Evolutionary conservation across 176 grass and related monocot species (phyloP).

Genomic region (Oryza glumipatula): DNA sequence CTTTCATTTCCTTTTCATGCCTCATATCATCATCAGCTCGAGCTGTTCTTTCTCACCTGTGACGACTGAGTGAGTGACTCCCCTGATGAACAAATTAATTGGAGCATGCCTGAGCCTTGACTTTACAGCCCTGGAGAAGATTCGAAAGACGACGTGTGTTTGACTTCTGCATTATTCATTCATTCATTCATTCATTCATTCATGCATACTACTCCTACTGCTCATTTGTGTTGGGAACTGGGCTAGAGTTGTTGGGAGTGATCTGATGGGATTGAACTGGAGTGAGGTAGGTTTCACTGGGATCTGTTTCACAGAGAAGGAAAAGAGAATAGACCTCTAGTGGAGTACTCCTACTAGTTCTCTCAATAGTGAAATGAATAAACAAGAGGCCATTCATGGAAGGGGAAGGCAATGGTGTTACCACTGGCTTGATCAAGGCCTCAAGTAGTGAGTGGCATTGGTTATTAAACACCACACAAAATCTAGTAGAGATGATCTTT

Average conservation of each 20-base stretch:
- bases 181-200: background rate
- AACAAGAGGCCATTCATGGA: slow-evolving; percentile 17
- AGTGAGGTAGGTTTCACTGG: slow-evolving; percentile 34
- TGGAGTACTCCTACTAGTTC: background rate
- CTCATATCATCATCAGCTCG: slow-evolving; percentile 27
- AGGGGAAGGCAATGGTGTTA: slow-evolving; percentile 27
- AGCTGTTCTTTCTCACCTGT: slow-evolving; percentile 19
- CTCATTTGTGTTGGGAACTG: slow-evolving; percentile 50
- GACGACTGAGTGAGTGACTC: slow-evolving; percentile 12
- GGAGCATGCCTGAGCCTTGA: slow-evolving; percentile 37
- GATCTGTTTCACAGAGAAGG: slow-evolving; percentile 30
- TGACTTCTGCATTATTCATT: slow-evolving; percentile 41
- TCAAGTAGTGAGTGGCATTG: background rate
- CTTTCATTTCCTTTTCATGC: background rate
- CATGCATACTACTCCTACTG: background rate
- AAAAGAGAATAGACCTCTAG: background rate
- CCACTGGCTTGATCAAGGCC: slow-evolving; percentile 18
- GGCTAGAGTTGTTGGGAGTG: slow-evolving; percentile 44
- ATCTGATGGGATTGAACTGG: slow-evolving; percentile 55
- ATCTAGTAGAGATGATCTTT: slow-evolving; percentile 19
- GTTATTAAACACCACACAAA: slow-evolving; percentile 18
- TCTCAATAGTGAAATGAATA: background rate
- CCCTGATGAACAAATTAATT: slow-evolving; percentile 41
- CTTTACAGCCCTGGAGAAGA: slow-evolving; percentile 44
- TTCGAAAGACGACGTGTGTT: slow-evolving; percentile 48